Conservation (phyloP, 2,329 filamentous ascomycete species). For the Xylaria sp. region DNA sequence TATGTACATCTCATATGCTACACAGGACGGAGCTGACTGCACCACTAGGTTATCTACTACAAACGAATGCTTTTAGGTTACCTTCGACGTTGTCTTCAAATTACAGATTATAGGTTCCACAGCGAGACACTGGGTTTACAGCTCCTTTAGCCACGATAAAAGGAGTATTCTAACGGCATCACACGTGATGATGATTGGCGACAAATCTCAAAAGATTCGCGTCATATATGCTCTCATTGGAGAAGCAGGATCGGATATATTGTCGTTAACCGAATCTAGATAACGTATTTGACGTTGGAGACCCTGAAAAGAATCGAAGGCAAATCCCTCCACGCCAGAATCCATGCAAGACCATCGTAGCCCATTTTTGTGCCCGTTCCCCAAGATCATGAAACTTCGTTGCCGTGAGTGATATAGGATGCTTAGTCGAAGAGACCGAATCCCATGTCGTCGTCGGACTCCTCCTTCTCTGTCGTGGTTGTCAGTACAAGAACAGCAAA, state of each 20-base stretch:
- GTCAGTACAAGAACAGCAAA: constrained; percentile 11
- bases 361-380: constrained; percentile 37
- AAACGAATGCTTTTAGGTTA: too few relatives aligned
- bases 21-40: too few relatives aligned
- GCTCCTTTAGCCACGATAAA: too few relatives aligned
- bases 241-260: constrained; percentile 37
- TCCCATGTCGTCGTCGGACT: constrained; percentile 78
- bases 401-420: constrained; percentile 34
- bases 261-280: constrained; percentile 35
- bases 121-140: too few relatives aligned
- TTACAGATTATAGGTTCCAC: too few relatives aligned
- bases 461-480: constrained; percentile 60
- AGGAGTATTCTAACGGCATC: too few relatives aligned
- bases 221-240: too few relatives aligned
- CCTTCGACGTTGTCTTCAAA: too few relatives aligned
- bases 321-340: constrained; percentile 39
- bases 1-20: too few relatives aligned
- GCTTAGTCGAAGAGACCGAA: constrained; percentile 79
- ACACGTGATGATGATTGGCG: too few relatives aligned
- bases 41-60: too few relatives aligned
- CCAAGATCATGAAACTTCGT: constrained; percentile 37
- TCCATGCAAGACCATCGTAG: constrained; percentile 38
- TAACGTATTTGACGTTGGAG: constrained; percentile 28
- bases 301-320: constrained; percentile 32
- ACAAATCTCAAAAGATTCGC: too few relatives aligned